Conservation (phyloP, 208 protist species). For the Acanthamoeba rhysodes region DNA sequence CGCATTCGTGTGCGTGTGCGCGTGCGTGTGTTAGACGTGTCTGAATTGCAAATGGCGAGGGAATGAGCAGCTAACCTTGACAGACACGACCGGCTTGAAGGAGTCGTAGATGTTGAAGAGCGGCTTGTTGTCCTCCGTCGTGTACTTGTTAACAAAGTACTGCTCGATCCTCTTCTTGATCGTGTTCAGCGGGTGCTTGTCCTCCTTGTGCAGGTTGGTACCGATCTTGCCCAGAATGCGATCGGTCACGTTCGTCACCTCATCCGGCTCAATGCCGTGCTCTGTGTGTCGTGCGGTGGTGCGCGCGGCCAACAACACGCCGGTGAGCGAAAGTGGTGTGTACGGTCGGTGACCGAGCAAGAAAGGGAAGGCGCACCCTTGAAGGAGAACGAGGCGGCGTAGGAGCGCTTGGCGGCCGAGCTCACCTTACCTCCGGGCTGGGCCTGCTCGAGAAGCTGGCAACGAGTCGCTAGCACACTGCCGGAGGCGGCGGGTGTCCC, state of each 20-base stretch:
- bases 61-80: background rate
- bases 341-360: background rate
- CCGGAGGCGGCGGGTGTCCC: background rate
- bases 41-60: background rate
- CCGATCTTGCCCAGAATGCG: conserved; percentile 46
- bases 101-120: conserved; percentile 79
- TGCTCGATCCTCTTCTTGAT: conserved; percentile 81
- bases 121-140: background rate
- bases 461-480: background rate
- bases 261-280: conserved; percentile 39
- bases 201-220: conserved; percentile 76
- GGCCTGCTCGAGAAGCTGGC: background rate
- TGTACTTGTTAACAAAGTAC: conserved; percentile 76
- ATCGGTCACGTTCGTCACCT: conserved; percentile 61
- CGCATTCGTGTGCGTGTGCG: background rate
- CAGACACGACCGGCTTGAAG: conserved; percentile 76
- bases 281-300: background rate
- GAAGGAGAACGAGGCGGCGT: conserved; percentile 56
- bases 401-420: background rate
- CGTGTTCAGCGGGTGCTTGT: conserved; percentile 81
- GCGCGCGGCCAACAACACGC: background rate
- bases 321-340: background rate
- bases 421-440: background rate
- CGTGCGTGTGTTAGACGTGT: background rate
- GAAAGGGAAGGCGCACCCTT: background rate